Evolutionary conservation across 2,329 filamentous ascomycete species (phyloP).

Genomic region (Aspergillus viridinutans): DNA sequence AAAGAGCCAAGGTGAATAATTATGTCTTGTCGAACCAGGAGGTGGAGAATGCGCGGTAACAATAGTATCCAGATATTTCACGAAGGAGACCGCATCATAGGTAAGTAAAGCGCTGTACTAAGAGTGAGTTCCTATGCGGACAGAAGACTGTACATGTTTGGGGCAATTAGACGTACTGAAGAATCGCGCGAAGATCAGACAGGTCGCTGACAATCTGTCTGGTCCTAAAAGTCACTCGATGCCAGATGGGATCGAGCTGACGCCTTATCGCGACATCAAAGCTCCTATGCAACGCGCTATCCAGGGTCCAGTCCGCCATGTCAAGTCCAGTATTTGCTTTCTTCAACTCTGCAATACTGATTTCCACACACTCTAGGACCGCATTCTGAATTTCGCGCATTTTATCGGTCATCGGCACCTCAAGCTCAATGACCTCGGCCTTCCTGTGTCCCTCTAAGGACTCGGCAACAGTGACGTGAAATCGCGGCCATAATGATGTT

Average conservation of each 20-base stretch:
- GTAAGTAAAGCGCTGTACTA: slow-evolving; percentile 60
- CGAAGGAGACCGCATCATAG: slow-evolving; percentile 85
- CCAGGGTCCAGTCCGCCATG: slow-evolving; percentile 94
- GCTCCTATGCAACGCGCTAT: slow-evolving; percentile 85
- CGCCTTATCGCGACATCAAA: slow-evolving; percentile 86
- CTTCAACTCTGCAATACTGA: slow-evolving; percentile 88
- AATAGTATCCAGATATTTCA: slow-evolving; percentile 91
- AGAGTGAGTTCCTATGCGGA: background rate
- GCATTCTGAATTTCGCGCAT: slow-evolving; percentile 95
- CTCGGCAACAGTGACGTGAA: slow-evolving; percentile 84
- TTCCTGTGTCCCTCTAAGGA: slow-evolving; percentile 87
- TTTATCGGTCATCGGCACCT: slow-evolving; percentile 89
- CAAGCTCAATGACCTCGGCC: slow-evolving; percentile 94
- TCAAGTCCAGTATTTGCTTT: slow-evolving; percentile 86
- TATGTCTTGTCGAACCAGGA: slow-evolving; percentile 80
- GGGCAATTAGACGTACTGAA: slow-evolving; percentile 55
- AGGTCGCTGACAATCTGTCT: slow-evolving; percentile 91
- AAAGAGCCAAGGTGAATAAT: slow-evolving; percentile 93
- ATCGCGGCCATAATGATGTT: slow-evolving; percentile 85
- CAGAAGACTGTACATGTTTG: slow-evolving; percentile 5
- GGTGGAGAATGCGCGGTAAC: slow-evolving; percentile 85
- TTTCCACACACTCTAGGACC: slow-evolving; percentile 91
- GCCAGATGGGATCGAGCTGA: slow-evolving; percentile 95
- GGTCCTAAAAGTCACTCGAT: slow-evolving; percentile 90
- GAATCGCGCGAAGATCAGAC: slow-evolving; percentile 73